Percentiles rank a stretch among this genome's conserved stretches.
Conservation (phyloP, 306 rosid genomes). For the Prinsepia uniflora region DNA sequence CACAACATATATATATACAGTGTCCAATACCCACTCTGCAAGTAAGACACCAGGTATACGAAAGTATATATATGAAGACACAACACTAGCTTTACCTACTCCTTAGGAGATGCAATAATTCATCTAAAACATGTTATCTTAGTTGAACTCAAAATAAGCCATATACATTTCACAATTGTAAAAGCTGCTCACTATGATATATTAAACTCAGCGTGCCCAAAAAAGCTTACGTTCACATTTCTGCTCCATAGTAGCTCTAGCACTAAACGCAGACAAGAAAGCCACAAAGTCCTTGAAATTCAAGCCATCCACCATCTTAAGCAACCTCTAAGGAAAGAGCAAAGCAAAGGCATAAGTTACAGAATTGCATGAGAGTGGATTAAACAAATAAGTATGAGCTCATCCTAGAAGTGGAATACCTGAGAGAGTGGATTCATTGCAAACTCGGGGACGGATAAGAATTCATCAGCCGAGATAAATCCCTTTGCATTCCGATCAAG, state of each 20-base stretch:
- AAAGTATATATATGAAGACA: no score
- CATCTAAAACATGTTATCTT: not conserved
- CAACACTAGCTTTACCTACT: not conserved
- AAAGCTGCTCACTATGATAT: not conserved
- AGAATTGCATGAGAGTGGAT: not conserved
- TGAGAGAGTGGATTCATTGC: conserved; percentile 93
- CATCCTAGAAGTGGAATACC: conserved; percentile 32
- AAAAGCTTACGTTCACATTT: conserved; percentile 61
- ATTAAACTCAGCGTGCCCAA: not conserved
- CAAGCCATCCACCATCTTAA: conserved; percentile 83
- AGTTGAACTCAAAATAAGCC: not conserved
- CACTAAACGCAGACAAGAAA: conserved; percentile 85
- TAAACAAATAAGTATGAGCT: not conserved
- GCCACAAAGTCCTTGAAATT: conserved; percentile 88
- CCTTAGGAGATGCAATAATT: not conserved
- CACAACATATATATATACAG: no score
- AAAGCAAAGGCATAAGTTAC: conserved; percentile 19
- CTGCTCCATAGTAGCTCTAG: conserved; percentile 53
- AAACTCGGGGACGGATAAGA: conserved; percentile 88
- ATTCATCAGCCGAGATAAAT: conserved; percentile 83
- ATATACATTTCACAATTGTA: not conserved
- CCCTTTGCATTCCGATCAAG: conserved; percentile 91
- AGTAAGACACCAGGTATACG: no score
- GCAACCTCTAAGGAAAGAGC: conserved; percentile 59
- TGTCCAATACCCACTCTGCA: no score